Conservation (phyloP, 2,329 filamentous ascomycete genomes). For the Colletotrichum sublineola region DNA sequence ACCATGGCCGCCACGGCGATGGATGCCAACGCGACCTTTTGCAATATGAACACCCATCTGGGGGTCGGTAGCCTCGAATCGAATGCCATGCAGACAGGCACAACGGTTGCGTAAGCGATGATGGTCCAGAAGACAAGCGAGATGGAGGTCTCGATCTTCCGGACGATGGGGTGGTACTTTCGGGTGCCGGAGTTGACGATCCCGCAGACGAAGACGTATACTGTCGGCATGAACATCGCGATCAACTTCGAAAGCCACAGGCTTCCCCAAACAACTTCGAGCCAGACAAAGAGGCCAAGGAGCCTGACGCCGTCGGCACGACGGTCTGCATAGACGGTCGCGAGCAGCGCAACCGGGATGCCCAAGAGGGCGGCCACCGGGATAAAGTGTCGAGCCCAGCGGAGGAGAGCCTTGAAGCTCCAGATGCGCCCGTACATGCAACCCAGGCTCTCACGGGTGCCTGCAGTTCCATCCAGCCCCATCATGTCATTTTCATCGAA, state of each 20-base stretch:
- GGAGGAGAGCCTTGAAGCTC: constrained; percentile 28
- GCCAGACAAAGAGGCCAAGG: constrained; percentile 31
- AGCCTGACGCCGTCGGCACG: constrained; percentile 26
- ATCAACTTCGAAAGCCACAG: constrained; percentile 32
- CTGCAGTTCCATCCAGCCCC: constrained; percentile 6
- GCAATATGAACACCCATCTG: constrained; percentile 6
- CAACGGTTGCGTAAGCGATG: constrained; percentile 21
- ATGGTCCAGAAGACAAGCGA: constrained; percentile 31
- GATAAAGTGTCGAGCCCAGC: constrained; percentile 31
- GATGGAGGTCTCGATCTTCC: constrained; percentile 25
- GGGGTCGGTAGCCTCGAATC: background rate
- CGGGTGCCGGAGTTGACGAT: constrained; percentile 28
- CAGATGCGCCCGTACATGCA: constrained; percentile 29
- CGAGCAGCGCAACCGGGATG: constrained; percentile 19
- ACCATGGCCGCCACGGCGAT: constrained; percentile 27
- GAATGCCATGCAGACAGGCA: constrained; percentile 21
- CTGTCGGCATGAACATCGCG: constrained; percentile 25
- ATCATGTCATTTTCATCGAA: constrained; percentile 21
- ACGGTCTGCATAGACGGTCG: constrained; percentile 9
- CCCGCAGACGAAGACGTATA: constrained; percentile 26
- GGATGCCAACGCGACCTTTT: constrained; percentile 19
- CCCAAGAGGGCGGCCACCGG: constrained; percentile 32
- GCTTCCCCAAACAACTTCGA: constrained; percentile 21
- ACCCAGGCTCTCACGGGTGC: constrained; percentile 13
- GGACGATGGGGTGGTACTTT: constrained; percentile 31